phyloP scores from a whole-genome alignment of 2,329 filamentous ascomycete species.

The Fusarium lyarnte region DNA sequence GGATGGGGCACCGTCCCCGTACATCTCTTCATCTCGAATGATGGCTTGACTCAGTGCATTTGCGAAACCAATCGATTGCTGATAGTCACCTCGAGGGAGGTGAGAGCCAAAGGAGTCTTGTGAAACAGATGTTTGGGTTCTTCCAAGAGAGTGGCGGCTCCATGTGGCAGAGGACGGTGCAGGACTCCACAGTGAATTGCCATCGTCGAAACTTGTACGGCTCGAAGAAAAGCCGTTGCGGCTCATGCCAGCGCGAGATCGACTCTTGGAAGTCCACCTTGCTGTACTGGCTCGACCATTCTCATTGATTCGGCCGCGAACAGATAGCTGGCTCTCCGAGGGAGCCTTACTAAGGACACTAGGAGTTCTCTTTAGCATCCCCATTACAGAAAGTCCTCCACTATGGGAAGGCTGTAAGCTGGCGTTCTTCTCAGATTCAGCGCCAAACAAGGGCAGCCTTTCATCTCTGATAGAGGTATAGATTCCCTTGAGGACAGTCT shows the following conservation, averaged over 20 bases:
- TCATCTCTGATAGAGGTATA: conserved; percentile 90
- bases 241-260: conserved; percentile 79
- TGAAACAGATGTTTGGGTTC: conserved; percentile 90
- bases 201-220: conserved; percentile 92
- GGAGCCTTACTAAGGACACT: conserved; percentile 93
- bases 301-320: conserved; percentile 77
- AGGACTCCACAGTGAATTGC: conserved; percentile 90
- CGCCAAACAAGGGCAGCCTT: conserved; percentile 85
- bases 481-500: conserved; percentile 90
- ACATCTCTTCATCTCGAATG: conserved; percentile 83
- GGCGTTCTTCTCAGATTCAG: conserved; percentile 58
- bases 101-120: conserved; percentile 88
- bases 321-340: conserved; percentile 78
- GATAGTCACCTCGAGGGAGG: conserved; percentile 81
- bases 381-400: conserved; percentile 76
- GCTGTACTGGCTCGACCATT: conserved; percentile 62
- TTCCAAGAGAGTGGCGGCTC: conserved; percentile 92
- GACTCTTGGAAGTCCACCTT: conserved; percentile 85
- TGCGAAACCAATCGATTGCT: conserved; percentile 96
- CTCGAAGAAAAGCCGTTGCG: conserved; percentile 87
- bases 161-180: conserved; percentile 86
- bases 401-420: conserved; percentile 58
- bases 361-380: conserved; percentile 83
- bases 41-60: conserved; percentile 97
- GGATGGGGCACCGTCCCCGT: conserved; percentile 58